These are phyloP conservation scores for Backusella circina DNA, from an alignment of 192 early-diverging fungal genomes.

Conservation along the genomic window DNA sequence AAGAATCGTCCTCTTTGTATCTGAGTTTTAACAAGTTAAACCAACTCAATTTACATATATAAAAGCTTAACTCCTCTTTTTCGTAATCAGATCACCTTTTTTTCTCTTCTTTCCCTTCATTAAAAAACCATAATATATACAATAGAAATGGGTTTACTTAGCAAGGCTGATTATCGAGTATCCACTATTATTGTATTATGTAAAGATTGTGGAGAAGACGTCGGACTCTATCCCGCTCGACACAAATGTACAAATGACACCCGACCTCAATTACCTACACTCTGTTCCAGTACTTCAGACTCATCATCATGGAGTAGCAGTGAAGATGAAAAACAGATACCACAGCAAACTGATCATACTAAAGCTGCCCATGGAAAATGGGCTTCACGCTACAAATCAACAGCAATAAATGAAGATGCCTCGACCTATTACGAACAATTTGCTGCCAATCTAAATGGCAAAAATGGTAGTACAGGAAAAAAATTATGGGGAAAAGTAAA, in stretches of 20 bases:
- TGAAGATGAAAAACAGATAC: neutral
- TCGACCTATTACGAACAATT: neutral
- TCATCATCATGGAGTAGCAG: neutral
- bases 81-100: neutral
- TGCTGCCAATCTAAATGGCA: neutral
- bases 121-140: neutral
- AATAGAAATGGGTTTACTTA: constrained; percentile 23
- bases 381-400: neutral
- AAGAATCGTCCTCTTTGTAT: neutral
- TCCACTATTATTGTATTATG: constrained; percentile 54
- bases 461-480: constrained; percentile 3
- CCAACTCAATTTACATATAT: neutral
- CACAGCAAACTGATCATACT: neutral
- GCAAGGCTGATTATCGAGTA: constrained; percentile 49
- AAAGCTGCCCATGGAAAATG: neutral
- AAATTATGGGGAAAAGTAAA: constrained; percentile 23
- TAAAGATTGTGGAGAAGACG: constrained; percentile 59
- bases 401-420: neutral
- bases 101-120: neutral
- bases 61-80: neutral
- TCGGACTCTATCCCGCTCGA: constrained; percentile 55
- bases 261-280: constrained; percentile 13
- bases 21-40: neutral
- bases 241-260: constrained; percentile 40
- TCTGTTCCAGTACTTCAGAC: neutral